Conservation (phyloP, 2,329 filamentous ascomycete genomes). For the Paramyrothecium sp. region DNA sequence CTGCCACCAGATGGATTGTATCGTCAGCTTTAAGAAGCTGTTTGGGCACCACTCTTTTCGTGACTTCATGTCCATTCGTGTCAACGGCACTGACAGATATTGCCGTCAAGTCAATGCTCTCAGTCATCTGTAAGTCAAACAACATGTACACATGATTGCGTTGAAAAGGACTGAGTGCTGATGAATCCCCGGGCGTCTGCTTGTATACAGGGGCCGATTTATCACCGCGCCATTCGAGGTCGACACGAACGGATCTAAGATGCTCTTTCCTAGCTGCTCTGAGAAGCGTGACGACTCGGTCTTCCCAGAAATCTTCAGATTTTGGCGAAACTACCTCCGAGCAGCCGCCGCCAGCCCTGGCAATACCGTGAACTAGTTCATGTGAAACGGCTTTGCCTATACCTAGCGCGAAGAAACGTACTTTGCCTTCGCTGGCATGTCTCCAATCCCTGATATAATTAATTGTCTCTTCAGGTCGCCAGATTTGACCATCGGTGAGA, state of each 20-base stretch:
- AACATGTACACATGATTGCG: conserved; percentile 1
- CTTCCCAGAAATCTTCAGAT: conserved; percentile 2
- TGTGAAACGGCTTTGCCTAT: conserved; percentile 54
- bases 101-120: too few relatives aligned
- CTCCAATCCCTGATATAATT: background rate
- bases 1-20: conserved; percentile 5
- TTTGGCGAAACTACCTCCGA: conserved; percentile 22
- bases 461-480: conserved; percentile 2
- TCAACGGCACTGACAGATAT: too few relatives aligned
- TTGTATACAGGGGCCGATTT: background rate
- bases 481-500: conserved; percentile 5
- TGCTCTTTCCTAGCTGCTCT: conserved; percentile 1
- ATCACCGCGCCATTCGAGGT: background rate
- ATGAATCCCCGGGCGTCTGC: conserved; percentile 1
- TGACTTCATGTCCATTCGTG: background rate
- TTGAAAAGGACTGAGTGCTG: conserved; percentile 1
- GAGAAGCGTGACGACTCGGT: conserved; percentile 4
- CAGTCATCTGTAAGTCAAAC: too few relatives aligned
- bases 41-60: background rate
- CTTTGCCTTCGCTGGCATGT: conserved; percentile 23
- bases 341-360: conserved; percentile 56
- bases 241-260: background rate
- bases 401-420: conserved; percentile 57
- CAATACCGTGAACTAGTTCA: conserved; percentile 57
- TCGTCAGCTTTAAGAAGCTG: background rate